phyloP scores from a whole-genome alignment of 2,329 filamentous ascomycete genomes.

The Aspergillus transmontanensis region DNA sequence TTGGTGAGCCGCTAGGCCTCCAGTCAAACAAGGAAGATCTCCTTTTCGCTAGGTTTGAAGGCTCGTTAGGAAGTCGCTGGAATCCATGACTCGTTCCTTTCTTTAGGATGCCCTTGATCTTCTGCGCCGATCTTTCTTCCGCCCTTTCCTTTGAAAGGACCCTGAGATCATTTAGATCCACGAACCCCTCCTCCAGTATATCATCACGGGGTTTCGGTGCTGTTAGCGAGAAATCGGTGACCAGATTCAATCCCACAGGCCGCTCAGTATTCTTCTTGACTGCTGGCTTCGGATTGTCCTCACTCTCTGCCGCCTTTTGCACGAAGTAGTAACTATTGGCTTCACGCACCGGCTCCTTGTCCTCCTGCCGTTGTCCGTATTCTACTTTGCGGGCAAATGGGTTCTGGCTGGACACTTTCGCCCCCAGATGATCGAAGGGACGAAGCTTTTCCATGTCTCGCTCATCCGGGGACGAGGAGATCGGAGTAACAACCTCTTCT shows the following conservation, averaged over 20 bases:
- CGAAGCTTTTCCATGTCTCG: conserved; percentile 29
- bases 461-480: conserved; percentile 34
- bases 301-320: background rate
- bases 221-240: conserved; percentile 42
- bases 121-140: conserved; percentile 32
- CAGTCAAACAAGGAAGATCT: conserved; percentile 21
- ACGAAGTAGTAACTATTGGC: background rate
- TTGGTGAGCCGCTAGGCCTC: conserved; percentile 19
- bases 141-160: conserved; percentile 36
- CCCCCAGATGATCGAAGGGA: conserved; percentile 33
- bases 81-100: conserved; percentile 26
- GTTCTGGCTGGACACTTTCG: conserved; percentile 27
- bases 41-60: conserved; percentile 6
- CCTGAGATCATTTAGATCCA: conserved; percentile 43
- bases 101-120: conserved; percentile 22
- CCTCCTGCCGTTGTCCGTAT: background rate
- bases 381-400: conserved; percentile 13
- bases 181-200: conserved; percentile 25
- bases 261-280: conserved; percentile 28
- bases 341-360: background rate
- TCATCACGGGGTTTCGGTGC: conserved; percentile 17
- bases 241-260: conserved; percentile 45
- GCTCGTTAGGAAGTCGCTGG: conserved; percentile 23
- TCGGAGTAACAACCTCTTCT: conserved; percentile 44
- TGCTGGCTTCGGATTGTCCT: background rate